Base-by-base conservation (phyloP, 2,329 filamentous ascomycete genomes). In the Sporothrix schenckii region DNA sequence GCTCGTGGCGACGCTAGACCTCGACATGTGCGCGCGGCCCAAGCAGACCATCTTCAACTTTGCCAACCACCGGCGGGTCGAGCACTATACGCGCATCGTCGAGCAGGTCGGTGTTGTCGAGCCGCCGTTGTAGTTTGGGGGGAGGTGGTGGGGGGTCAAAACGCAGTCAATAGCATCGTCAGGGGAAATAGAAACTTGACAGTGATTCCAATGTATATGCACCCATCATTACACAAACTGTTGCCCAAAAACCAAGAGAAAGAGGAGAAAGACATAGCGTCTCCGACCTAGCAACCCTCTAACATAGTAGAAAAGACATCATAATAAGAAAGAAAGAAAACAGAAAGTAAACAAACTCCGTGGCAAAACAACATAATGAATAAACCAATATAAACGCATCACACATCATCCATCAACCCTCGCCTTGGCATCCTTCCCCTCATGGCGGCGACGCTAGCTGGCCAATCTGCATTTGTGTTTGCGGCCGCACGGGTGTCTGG, bases 1-100 rank as follows among this genome's bases (percentile, higher is more conserved):
- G 69, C 77, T 86, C 0, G 79, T 85, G 39, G 84, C 83, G 1
- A 83, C 84, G 54, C 82, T 85, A 65, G 83, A 86, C 75, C 75
- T 86, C 70, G 78, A 77, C 19, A 77, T 81, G 69, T 86, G 84
- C 74, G 79, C 81, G 61, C 79, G 80, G 61, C 83, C 82, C 1
- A 85, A 84, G 75, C 80, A 81, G 73, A 82, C 81, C 71, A 80
- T 82, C 9, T 84, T 86, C 78, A 76, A 83, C 77, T 81, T 83
- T 73, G 79, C 75, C 27, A 78, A 78, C 73, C 82, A 84, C 77
- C 76, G 82, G 66, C 76, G 82, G 73, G 77, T 80, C 11, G 82
- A 83, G 75, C 78, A 81, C 47, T 83, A 84, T 71, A 76, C 77
- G 1, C 75, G 80, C 34, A 79, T 83, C 30, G 74, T 78, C 19